Base-by-base conservation (phyloP, 192 early-diverging fungal genomes). In the Coemansia erecta region DNA sequence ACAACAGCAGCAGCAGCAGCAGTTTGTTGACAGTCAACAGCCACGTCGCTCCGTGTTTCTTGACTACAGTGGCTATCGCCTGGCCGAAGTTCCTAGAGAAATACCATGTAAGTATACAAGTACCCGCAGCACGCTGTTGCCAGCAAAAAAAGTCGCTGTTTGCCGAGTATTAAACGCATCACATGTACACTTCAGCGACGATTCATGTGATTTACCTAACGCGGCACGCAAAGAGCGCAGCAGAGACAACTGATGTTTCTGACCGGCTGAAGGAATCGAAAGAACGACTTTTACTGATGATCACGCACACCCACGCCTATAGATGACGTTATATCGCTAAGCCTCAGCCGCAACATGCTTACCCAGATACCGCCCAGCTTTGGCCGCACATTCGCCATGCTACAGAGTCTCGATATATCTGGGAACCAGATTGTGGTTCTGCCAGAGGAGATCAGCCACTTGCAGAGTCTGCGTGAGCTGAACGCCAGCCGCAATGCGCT, bases 401-500 rank as follows among this genome's bases (percentile, higher is more conserved):
- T 81, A 0, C 66, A 60, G 39, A 52, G 45, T 0, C 68, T 81
- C 57, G 68, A 77, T 45, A 48, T 81, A 19, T 77, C 73, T 13
- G 48, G 54, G 8, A 81, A 81, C 55, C 73, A 68, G 26, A 43
- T 81, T 8, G 26, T 61, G 12, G 60, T 40, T 21, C 44, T 81
- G 43, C 80, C 80, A 17, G 64, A 66, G 22, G 80, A 72, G 8
- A 58, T 81, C 39, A 50, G 70, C 47, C 61, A 57, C 23, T 57
- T 81, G 17, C 46, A 51, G 26, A 45, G 60, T n/a, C 64, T 81
- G 19, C 70, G 70, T 26, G 70, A 73, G 18, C 64, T 81, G 42
- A 65, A 81, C 17, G 64, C 64, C 19, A 62, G 60, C 45, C 62
- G 64, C 39, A 81, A 81, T 39, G 57, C 55, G 55, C 57, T 81